Conservation (phyloP, 2,329 filamentous ascomycete species). For the Ascochyta viciae-villosae region DNA sequence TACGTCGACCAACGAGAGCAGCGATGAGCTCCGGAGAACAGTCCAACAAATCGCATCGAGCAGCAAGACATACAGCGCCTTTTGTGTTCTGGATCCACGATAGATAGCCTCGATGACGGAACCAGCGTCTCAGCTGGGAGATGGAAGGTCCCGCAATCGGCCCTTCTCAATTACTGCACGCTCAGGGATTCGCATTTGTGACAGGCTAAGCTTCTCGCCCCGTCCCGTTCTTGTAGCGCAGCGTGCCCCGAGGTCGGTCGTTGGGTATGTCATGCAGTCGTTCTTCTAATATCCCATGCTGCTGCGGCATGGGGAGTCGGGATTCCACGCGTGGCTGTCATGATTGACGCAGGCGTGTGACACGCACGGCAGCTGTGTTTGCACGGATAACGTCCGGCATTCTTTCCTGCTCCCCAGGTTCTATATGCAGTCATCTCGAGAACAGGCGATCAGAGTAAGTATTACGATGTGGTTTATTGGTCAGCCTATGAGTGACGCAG, state of each 20-base stretch:
- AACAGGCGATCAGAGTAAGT: not conserved
- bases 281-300: not conserved
- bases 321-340: conserved; percentile 4
- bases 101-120: conserved; percentile 4
- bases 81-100: conserved; percentile 2
- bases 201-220: conserved; percentile 10
- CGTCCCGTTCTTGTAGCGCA: conserved; percentile 6
- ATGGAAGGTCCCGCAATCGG: not conserved
- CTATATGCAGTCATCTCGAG: not conserved
- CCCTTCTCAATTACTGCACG: conserved; percentile 7
- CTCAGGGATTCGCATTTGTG: not conserved
- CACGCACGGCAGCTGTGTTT: conserved; percentile 3
- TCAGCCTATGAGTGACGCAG: not conserved
- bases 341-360: not conserved
- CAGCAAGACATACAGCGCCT: conserved; percentile 8
- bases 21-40: not conserved
- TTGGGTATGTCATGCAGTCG: conserved; percentile 14
- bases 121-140: not conserved
- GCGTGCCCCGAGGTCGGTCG: not conserved
- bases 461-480: not conserved
- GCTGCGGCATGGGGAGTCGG: not conserved
- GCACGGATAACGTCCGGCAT: not conserved
- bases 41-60: not conserved
- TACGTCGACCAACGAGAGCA: not conserved
- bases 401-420: not conserved